Conservation (phyloP, 768 basidiomycete genomes). For the Rhodotorula toruloides region DNA sequence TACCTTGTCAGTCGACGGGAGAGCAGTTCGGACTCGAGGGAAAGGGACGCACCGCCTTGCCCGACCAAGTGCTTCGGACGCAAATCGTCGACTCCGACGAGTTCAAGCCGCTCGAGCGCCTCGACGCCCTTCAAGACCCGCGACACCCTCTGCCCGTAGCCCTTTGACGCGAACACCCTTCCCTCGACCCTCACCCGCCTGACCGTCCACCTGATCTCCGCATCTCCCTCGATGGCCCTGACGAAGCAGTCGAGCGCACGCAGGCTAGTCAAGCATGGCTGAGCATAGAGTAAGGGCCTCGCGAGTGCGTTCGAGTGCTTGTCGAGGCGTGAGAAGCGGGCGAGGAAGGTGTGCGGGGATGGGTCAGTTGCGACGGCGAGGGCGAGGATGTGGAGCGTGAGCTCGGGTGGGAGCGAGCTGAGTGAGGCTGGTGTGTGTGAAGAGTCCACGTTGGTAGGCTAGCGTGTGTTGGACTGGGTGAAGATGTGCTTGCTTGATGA, state of each 20-base stretch:
- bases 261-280: constrained; percentile 2
- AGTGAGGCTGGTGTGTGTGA: background rate
- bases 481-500: background rate
- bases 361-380: background rate
- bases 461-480: background rate
- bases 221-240: background rate
- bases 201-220: background rate
- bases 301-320: background rate
- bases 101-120: background rate
- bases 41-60: background rate
- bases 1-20: background rate
- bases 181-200: constrained; percentile 3
- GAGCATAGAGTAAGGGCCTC: background rate
- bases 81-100: constrained; percentile 30
- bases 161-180: constrained; percentile 9
- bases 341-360: background rate
- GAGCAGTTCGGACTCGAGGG: too few relatives aligned
- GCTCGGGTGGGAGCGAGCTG: constrained; percentile 15
- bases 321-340: background rate
- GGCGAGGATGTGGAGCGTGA: constrained; percentile 3
- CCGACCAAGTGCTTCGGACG: constrained; percentile 21
- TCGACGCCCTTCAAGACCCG: background rate
- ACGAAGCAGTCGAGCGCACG: constrained; percentile 6
- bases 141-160: constrained; percentile 12
- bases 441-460: background rate